Evolutionary conservation across 805 yeast genomes (phyloP).

Genomic region (Teunomyces aglyptinius): DNA sequence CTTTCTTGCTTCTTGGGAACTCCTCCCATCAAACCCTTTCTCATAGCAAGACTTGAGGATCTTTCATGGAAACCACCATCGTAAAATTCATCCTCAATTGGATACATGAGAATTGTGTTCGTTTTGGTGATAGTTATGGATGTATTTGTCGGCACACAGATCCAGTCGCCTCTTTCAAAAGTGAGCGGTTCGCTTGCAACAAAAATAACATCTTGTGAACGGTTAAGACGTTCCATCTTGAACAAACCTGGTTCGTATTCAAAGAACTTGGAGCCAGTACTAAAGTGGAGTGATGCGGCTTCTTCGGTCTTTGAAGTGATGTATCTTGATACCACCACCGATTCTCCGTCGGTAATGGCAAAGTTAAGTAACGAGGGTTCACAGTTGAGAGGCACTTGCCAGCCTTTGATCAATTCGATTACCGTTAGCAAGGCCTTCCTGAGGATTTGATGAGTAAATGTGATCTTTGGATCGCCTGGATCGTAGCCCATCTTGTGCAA

Average conservation of each 20-base stretch:
- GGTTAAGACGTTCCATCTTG: slow-evolving; percentile 88
- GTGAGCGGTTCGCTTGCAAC: slow-evolving; percentile 96
- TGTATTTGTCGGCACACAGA: slow-evolving; percentile 92
- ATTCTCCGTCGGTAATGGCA: slow-evolving; percentile 91
- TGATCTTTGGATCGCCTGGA: slow-evolving; percentile 41
- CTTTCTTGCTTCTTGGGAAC: slow-evolving; percentile 53
- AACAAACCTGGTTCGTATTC: slow-evolving; percentile 91
- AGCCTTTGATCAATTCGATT: slow-evolving; percentile 69
- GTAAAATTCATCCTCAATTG: slow-evolving; percentile 86
- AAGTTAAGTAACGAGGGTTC: slow-evolving; percentile 84
- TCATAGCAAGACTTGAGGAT: slow-evolving; percentile 78
- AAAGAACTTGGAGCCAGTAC: slow-evolving; percentile 87
- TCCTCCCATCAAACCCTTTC: slow-evolving; percentile 91
- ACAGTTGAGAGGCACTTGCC: slow-evolving; percentile 64
- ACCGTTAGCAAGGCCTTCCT: slow-evolving; percentile 71
- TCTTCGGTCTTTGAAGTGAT: slow-evolving; percentile 88
- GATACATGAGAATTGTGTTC: slow-evolving; percentile 87
- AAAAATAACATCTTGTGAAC: slow-evolving; percentile 93
- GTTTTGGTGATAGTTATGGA: slow-evolving; percentile 68
- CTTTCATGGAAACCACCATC: slow-evolving; percentile 67
- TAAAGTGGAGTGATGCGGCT: slow-evolving; percentile 93
- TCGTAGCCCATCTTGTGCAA: slow-evolving; percentile 73
- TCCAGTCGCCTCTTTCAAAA: slow-evolving; percentile 97
- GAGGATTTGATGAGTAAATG: slow-evolving; percentile 53
- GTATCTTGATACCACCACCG: slow-evolving; percentile 84